Evolutionary conservation across 768 basidiomycete genomes (phyloP).

Genomic region (Xerocomus potaroensis): DNA sequence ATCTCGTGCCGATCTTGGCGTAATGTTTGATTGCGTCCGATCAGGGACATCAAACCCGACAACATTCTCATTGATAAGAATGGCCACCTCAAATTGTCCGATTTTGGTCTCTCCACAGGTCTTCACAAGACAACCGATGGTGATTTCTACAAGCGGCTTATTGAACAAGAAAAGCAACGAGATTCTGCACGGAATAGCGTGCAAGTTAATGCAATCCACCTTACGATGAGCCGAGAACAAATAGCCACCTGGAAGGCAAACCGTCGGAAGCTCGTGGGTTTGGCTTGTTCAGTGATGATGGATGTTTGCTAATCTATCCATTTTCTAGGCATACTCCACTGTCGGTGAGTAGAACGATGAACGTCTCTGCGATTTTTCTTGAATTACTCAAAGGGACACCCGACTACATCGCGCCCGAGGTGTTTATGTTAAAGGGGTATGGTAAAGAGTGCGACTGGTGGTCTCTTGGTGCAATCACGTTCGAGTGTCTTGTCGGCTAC

Average conservation of each 20-base stretch:
- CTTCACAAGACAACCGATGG: conserved; percentile 96
- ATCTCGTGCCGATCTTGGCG: neutral
- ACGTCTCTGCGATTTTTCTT: neutral
- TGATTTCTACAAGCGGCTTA: conserved; percentile 86
- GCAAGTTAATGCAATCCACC: conserved; percentile 94
- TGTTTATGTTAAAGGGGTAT: conserved; percentile 96
- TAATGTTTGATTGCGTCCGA: conserved; percentile 1
- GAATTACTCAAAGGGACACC: conserved; percentile 26
- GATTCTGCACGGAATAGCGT: conserved; percentile 85
- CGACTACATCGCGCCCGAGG: conserved; percentile 89
- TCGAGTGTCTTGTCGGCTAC: conserved; percentile 96
- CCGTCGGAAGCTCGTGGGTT: conserved; percentile 80
- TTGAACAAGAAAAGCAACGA: conserved; percentile 70
- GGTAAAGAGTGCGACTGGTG: conserved; percentile 99
- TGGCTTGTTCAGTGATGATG: neutral
- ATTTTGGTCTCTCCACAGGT: conserved; percentile 97
- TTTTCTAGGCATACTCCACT: conserved; percentile 84
- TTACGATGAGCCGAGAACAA: conserved; percentile 94
- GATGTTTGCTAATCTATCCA: conserved; percentile 5
- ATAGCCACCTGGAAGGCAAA: conserved; percentile 99
- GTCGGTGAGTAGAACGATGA: conserved; percentile 39
- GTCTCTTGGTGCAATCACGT: conserved; percentile 98
- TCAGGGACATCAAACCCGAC: conserved; percentile 97
- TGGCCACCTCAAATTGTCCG: conserved; percentile 95
- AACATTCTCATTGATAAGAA: conserved; percentile 98